Evolutionary conservation across 2,329 filamentous ascomycete species (phyloP).

Genomic region (Drechslera avenae): DNA sequence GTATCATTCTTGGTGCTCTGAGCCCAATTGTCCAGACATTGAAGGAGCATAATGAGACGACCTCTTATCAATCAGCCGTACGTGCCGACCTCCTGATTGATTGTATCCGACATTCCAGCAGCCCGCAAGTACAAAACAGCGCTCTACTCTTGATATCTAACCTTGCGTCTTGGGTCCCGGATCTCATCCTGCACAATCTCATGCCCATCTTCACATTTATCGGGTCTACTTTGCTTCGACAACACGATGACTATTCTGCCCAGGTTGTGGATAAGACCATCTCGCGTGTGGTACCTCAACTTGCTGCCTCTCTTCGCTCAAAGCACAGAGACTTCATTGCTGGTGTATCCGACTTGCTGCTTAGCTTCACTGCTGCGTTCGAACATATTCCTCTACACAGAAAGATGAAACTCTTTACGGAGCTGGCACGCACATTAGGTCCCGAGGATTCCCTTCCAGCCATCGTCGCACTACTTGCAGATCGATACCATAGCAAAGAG

Average conservation of each 20-base stretch:
- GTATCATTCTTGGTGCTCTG: conserved; percentile 79
- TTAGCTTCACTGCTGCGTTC: conserved; percentile 95
- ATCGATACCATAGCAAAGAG: conserved; percentile 80
- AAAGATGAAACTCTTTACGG: conserved; percentile 79
- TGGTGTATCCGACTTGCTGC: conserved; percentile 85
- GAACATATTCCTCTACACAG: conserved; percentile 93
- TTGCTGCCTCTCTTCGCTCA: conserved; percentile 83
- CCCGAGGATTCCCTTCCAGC: conserved; percentile 86
- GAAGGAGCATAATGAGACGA: conserved; percentile 59
- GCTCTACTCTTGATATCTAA: conserved; percentile 86
- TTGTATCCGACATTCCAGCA: conserved; percentile 89
- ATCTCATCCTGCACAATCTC: conserved; percentile 91
- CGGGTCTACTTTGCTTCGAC: conserved; percentile 85
- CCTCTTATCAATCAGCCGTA: conserved; percentile 78
- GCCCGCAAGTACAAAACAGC: conserved; percentile 90
- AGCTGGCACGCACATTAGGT: conserved; percentile 83
- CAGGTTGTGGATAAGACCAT: conserved; percentile 95
- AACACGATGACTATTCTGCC: conserved; percentile 95
- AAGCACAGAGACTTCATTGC: conserved; percentile 77
- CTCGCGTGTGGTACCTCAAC: conserved; percentile 87
- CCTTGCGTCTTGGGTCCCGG: conserved; percentile 84
- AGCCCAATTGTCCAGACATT: conserved; percentile 82
- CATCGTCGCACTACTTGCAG: conserved; percentile 85
- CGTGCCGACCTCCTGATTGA: conserved; percentile 91
- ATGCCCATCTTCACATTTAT: conserved; percentile 99